Evolutionary conservation across 176 grass and related monocot species (phyloP).

Genomic region (Bolboschoenus planiculmis): DNA sequence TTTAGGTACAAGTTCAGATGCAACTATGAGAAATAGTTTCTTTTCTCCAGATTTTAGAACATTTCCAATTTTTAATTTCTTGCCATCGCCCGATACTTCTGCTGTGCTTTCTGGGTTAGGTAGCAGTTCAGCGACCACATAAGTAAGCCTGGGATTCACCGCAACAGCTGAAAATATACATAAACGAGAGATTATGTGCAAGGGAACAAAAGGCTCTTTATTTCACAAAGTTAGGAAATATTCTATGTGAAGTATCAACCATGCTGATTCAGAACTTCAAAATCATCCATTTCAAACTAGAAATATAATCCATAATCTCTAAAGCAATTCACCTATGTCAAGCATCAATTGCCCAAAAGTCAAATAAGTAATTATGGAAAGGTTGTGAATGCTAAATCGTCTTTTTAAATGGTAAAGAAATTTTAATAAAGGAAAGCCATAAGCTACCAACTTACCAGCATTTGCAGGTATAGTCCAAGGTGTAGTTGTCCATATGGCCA

Average conservation of each 20-base stretch:
- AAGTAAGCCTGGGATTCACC: slow-evolving; percentile 73
- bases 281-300: background rate
- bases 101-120: slow-evolving; percentile 28
- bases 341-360: background rate
- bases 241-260: background rate
- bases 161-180: slow-evolving; percentile 72
- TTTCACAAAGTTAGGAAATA: background rate
- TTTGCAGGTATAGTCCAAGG: slow-evolving; percentile 99
- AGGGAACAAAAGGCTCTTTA: background rate
- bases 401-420: background rate
- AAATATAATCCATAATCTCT: background rate
- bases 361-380: background rate
- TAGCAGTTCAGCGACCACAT: slow-evolving; percentile 64
- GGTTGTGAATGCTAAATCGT: background rate
- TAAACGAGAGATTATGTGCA: slow-evolving; percentile 22
- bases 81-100: slow-evolving; percentile 25
- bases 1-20: slow-evolving; percentile 65
- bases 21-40: slow-evolving; percentile 63
- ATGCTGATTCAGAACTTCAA: background rate
- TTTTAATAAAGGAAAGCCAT: background rate
- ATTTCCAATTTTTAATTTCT: slow-evolving; percentile 56
- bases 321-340: background rate
- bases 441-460: slow-evolving; percentile 63
- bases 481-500: slow-evolving; percentile 95
- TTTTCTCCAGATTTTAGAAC: slow-evolving; percentile 44